Evolutionary conservation across 2,329 filamentous ascomycete genomes (phyloP).

Genomic region (Botrytis elliptica): DNA sequence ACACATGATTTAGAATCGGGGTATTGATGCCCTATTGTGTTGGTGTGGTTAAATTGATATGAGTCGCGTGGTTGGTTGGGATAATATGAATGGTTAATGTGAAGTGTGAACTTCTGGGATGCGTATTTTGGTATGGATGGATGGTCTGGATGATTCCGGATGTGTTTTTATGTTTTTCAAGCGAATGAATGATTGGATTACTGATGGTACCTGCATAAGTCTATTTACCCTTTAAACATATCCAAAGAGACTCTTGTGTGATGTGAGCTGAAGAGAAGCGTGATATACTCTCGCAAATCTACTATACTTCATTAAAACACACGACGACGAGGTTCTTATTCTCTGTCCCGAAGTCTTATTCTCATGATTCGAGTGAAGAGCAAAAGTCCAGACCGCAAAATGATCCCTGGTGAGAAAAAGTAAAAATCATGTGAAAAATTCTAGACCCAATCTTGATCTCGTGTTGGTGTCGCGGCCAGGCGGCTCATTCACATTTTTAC

Average conservation of each 20-base stretch:
- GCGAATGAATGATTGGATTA: neutral
- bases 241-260: neutral
- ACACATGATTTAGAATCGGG: neutral
- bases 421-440: neutral
- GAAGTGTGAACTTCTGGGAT: neutral
- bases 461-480: neutral
- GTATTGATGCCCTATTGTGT: neutral
- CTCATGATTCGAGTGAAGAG: neutral
- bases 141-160: neutral
- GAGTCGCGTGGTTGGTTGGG: neutral
- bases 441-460: neutral
- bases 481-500: neutral
- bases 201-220: constrained; percentile 7
- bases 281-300: no score
- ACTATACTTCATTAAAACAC: neutral
- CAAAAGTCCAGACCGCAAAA: neutral
- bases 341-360: no score
- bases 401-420: neutral
- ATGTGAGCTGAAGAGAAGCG: neutral
- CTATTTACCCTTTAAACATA: neutral
- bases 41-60: neutral
- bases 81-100: neutral
- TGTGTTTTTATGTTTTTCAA: neutral
- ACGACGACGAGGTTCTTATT: neutral
- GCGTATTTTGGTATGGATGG: neutral